Base-by-base conservation (phyloP, 805 yeast species). In the Teunomyces panamensis region DNA sequence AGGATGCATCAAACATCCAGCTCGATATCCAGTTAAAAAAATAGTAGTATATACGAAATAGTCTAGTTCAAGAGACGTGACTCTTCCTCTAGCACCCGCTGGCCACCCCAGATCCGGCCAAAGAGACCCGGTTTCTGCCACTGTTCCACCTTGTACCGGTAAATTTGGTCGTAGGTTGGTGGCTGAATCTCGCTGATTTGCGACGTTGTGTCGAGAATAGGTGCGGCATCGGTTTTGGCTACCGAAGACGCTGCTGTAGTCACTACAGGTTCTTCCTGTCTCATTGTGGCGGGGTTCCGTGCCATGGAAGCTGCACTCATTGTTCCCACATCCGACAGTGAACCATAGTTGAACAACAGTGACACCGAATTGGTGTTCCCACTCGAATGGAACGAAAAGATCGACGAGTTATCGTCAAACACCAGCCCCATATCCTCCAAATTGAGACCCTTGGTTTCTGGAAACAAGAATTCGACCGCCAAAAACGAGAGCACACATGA, bases 351-450 rank as follows among this genome's bases (percentile, higher is more conserved):
- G 9, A 35, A 35, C 39, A 35, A 35, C 39, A 32, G 34, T 2
- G 51, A 43, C 17, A 43, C 43, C n/a, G 45, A 17, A 14, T 27
- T 24, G 27, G 37, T 28, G 39, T 20, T 39, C 36, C 57, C 56
- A 26, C 65, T 56, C 3, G 74, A 69, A 52, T 73, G 78, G 59
- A 63, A 71, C 8, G 75, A 70, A 50, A 73, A 73, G 5, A 73
- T 62, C 5, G 75, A 69, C 5, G 74, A 67, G 45, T 56, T 57
- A 54, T 73, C 96, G 54, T 91, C 96, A 64, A 91, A 90, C 10
- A 90, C 78, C 3, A 87, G 79, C 52, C 91, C 96, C 96, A 91
- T 90, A 49, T 91, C 97, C 62, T 91, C 97, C 47, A 90, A 74
- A 24, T 84, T 77, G 43, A 90, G 81, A 9, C 97, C 97, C 57